Conservation (phyloP, 768 basidiomycete species). For the Steccherinum ochraceum region DNA sequence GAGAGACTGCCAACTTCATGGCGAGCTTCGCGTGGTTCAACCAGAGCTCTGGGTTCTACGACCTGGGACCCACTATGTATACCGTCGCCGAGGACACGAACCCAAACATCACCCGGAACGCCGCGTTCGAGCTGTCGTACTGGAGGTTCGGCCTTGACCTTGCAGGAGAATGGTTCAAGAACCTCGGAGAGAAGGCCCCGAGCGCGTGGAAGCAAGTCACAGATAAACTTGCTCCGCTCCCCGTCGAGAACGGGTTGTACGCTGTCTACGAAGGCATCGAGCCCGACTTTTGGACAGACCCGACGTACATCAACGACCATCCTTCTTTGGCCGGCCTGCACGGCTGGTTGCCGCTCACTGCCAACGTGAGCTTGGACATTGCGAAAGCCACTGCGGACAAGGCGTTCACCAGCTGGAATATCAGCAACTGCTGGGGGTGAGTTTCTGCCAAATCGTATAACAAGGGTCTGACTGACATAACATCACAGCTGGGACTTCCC, state of each 20-base stretch:
- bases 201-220: slow-evolving; percentile 37
- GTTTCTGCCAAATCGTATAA: slow-evolving; percentile 10
- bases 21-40: slow-evolving; percentile 49
- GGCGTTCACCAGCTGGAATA: slow-evolving; percentile 50
- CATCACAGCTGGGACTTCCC: slow-evolving; percentile 54
- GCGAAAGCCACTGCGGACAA: slow-evolving; percentile 46
- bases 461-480: not conserved
- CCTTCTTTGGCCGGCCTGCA: slow-evolving; percentile 49
- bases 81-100: slow-evolving; percentile 50
- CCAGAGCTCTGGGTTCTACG: slow-evolving; percentile 37
- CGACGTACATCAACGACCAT: slow-evolving; percentile 48
- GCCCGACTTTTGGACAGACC: slow-evolving; percentile 44
- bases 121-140: slow-evolving; percentile 54
- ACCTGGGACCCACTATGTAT: slow-evolving; percentile 56
- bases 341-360: slow-evolving; percentile 51
- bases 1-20: slow-evolving; percentile 56
- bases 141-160: slow-evolving; percentile 46
- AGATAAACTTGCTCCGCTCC: slow-evolving; percentile 42
- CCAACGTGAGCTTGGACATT: slow-evolving; percentile 38
- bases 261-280: slow-evolving; percentile 51
- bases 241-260: slow-evolving; percentile 45
- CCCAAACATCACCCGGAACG: slow-evolving; percentile 47
- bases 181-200: slow-evolving; percentile 36
- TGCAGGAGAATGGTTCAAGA: slow-evolving; percentile 43
- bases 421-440: slow-evolving; percentile 48